Evolutionary conservation across 176 grass and related monocot genomes (phyloP).

Genomic region (Eragrostis curvula): DNA sequence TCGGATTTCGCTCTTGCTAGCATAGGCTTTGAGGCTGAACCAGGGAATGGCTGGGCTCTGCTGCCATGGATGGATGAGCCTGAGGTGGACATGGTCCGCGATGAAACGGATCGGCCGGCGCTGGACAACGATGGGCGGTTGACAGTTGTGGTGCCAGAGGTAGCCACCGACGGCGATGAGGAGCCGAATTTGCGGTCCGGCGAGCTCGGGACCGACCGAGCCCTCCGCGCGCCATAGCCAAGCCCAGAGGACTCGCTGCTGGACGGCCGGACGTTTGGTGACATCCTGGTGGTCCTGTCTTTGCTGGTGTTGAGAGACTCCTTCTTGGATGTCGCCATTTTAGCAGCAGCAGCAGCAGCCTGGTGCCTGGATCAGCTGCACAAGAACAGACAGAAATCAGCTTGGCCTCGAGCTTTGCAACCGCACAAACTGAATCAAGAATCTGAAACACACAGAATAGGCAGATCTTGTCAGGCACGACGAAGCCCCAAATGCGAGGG

Average conservation of each 20-base stretch:
- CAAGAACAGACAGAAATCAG: constrained; percentile 21
- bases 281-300: constrained; percentile 37
- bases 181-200: constrained; percentile 45
- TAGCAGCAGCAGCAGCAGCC: background rate
- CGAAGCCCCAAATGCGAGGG: background rate
- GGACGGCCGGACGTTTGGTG: constrained; percentile 43
- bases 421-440: background rate
- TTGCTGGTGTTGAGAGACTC: constrained; percentile 33
- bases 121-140: constrained; percentile 19
- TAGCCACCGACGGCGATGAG: background rate
- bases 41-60: constrained; percentile 19
- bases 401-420: background rate
- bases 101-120: constrained; percentile 19
- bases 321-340: constrained; percentile 60
- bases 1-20: constrained; percentile 42
- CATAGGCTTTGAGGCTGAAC: constrained; percentile 23
- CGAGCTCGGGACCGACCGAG: constrained; percentile 45
- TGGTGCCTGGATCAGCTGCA: constrained; percentile 44
- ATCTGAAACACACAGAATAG: background rate
- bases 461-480: constrained; percentile 15
- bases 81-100: constrained; percentile 26
- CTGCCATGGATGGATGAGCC: constrained; percentile 38
- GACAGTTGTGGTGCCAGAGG: constrained; percentile 7
- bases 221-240: constrained; percentile 22
- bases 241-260: constrained; percentile 42